A percentile compares a stretch with the other conserved stretches of the same genome.
These are phyloP conservation scores for Helotiales sp. DNA, from an alignment of 2,329 filamentous ascomycete species.

Conservation along the genomic window DNA sequence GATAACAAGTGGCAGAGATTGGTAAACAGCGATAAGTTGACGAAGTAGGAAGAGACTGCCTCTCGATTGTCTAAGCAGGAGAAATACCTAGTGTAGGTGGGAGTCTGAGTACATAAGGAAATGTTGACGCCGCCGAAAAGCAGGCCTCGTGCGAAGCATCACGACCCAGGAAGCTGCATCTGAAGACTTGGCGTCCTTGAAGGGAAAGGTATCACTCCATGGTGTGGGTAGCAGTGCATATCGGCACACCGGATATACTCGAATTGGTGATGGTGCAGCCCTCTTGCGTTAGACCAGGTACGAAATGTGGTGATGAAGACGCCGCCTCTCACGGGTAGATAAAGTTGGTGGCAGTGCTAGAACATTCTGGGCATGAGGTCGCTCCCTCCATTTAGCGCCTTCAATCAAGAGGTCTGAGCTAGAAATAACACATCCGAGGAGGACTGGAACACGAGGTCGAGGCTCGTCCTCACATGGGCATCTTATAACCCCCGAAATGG, in stretches of 20 bases:
- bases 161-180: neutral
- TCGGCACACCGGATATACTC: neutral
- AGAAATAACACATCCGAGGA: neutral
- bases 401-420: neutral
- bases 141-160: neutral
- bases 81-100: neutral
- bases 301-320: slow-evolving; percentile 1
- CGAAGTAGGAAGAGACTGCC: slow-evolving; percentile 4
- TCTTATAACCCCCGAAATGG: no score
- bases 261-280: neutral
- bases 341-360: neutral
- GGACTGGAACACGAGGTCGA: neutral
- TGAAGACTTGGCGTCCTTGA: neutral
- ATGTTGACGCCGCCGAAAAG: neutral
- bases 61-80: neutral
- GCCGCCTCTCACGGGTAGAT: neutral
- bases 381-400: neutral
- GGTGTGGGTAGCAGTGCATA: neutral
- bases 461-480: no score
- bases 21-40: slow-evolving; percentile 11
- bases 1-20: neutral
- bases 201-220: neutral
- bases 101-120: slow-evolving; percentile 2
- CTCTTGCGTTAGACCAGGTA: neutral
- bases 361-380: neutral